Percentiles rank a stretch among this genome's conserved stretches.
phyloP scores from a whole-genome alignment of 2,329 filamentous ascomycete genomes.

The Ceratocystis harringtonii region DNA sequence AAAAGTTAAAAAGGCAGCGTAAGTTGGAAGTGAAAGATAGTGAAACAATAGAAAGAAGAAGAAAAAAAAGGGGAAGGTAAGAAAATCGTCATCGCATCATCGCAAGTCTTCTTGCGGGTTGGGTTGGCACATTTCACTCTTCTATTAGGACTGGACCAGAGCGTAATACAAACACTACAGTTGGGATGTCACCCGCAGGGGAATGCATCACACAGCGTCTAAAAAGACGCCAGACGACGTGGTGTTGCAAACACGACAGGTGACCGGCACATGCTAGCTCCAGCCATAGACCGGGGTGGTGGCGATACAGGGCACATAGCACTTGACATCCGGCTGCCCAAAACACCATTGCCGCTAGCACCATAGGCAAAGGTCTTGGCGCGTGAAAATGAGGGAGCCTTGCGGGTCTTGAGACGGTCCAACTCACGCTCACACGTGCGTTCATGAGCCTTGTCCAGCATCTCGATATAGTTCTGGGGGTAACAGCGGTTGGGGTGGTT shows the following conservation, averaged over 20 bases:
- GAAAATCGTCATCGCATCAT: conserved; percentile 11
- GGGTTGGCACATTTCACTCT: conserved; percentile 7
- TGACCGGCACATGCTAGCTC: conserved; percentile 11
- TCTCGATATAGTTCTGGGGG: conserved; percentile 91
- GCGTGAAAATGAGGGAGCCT: conserved; percentile 53
- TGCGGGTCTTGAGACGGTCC: conserved; percentile 78
- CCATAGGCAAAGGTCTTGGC: conserved; percentile 95
- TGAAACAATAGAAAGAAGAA: not conserved
- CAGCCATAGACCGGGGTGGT: conserved; percentile 3
- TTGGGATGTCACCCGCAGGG: conserved; percentile 13
- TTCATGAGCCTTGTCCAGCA: conserved; percentile 84
- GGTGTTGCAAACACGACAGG: conserved; percentile 11
- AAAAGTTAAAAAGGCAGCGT: conserved; percentile 9
- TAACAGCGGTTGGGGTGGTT: conserved; percentile 69
- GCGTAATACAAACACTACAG: too few relatives aligned
- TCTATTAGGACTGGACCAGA: not conserved
- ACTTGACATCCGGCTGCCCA: not conserved
- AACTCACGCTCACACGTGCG: conserved; percentile 89
- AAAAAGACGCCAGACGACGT: conserved; percentile 10
- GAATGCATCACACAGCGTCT: not conserved
- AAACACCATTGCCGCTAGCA: conserved; percentile 6
- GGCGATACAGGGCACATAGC: conserved; percentile 9
- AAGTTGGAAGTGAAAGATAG: conserved; percentile 13
- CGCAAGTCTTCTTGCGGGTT: conserved; percentile 4
- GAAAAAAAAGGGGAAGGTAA: not conserved